A percentile compares a stretch with the other conserved stretches of the same genome.
Conservation (phyloP, 2,329 filamentous ascomycete genomes). For the Knufia petricola region DNA sequence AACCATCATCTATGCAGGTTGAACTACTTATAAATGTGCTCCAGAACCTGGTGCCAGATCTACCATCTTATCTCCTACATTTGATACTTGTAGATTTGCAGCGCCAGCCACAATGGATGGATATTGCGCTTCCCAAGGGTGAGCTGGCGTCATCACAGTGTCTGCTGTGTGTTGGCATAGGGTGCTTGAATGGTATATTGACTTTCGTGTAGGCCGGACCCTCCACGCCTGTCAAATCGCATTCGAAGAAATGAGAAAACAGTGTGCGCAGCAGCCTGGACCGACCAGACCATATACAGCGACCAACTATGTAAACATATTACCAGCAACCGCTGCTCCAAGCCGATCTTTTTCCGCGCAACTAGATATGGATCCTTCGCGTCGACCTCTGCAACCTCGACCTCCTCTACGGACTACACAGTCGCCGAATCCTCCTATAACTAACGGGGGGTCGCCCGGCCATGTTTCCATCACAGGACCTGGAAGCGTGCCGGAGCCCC, state of each 20-base stretch:
- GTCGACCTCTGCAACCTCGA: constrained; percentile 19
- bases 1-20: constrained; percentile 11
- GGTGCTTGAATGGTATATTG: constrained; percentile 8
- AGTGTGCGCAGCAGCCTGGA: constrained; percentile 9
- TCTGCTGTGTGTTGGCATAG: background rate
- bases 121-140: constrained; percentile 22
- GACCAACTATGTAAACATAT: constrained; percentile 4
- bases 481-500: constrained; percentile 16
- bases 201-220: constrained; percentile 18
- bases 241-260: constrained; percentile 15
- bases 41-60: constrained; percentile 17
- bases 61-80: constrained; percentile 18
- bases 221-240: constrained; percentile 17
- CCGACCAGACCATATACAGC: constrained; percentile 12
- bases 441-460: constrained; percentile 17
- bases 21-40: constrained; percentile 21
- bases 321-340: background rate
- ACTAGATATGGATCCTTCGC: constrained; percentile 6
- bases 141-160: constrained; percentile 4
- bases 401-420: constrained; percentile 17
- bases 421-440: constrained; percentile 19
- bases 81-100: constrained; percentile 13
- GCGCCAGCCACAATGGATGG: constrained; percentile 19
- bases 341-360: constrained; percentile 4
- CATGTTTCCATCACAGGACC: constrained; percentile 14